Evolutionary conservation across 495 filamentous ascomycete species (phyloP), one percentile per base, ranked within the genome.

Genomic region (Cercophora newfieldiana): DNA sequence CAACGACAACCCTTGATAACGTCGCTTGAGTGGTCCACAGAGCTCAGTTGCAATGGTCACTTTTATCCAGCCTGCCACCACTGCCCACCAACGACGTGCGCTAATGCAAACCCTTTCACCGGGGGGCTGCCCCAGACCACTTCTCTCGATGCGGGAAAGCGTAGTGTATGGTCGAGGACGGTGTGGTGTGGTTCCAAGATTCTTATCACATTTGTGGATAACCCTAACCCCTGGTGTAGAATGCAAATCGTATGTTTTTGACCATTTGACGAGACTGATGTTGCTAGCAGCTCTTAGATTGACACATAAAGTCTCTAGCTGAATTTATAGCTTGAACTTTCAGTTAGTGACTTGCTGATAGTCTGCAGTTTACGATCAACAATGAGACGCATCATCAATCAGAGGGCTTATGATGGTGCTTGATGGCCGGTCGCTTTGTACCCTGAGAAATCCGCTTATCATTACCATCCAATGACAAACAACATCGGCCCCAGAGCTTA

Each of bases 1-100:
- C 63, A 64, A 66, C 63, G 63, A 70, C 69, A 66, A 57, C 59
- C 57, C 62, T 50, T 25, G 69, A 68, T 33, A 30, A 55, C 44
- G 19, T 28, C 33, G 10, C 48, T 63, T 53, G 61, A 63, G 61
- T 63, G 61, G 61, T 54, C 49, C 48, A 55, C 19, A 63, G 50
- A 55, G 29, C 31, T 16, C 59, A 30, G 59, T 51, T 61, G 47
- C 50, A 57, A 53, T 49, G 49, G 61, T 64, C 49, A 47, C 57
- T 26, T 7, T 26, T 14, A 7, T 53, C 7, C 54, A 7, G 30
- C 26, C 54, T 25, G n/a, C 54, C 54, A 57, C 18, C 1, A 1
- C 26, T 18, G 25, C 30, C 54, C 2, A 57, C 22, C 26, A 30
- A 57, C 26, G 18, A 1, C 6, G 28, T n/a, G 26, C 54, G 54